Conservation (phyloP, 768 basidiomycete genomes). For the Russula ochroleuca region DNA sequence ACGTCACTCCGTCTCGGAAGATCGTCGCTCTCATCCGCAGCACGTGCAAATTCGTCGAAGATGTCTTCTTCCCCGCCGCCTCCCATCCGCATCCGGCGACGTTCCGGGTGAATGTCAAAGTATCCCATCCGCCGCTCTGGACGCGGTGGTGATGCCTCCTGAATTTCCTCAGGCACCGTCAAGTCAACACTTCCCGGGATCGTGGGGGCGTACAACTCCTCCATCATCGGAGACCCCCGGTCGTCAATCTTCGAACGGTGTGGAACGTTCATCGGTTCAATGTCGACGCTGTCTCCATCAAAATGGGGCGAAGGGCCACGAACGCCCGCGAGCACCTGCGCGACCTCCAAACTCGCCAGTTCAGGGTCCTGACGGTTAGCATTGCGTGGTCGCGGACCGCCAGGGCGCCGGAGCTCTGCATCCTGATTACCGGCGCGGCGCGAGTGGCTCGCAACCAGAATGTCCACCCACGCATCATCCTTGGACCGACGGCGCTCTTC, state of each 20-base stretch:
- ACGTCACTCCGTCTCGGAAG: constrained; percentile 18
- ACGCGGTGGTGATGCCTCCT: constrained; percentile 23
- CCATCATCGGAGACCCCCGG: neutral
- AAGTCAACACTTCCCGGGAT: neutral
- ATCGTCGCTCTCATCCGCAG: constrained; percentile 29
- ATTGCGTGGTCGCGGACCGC: constrained; percentile 33
- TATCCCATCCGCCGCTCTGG: constrained; percentile 49
- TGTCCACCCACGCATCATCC: constrained; percentile 87
- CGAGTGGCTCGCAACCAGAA: constrained; percentile 58
- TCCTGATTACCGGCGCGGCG: constrained; percentile 57
- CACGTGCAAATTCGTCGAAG: constrained; percentile 17
- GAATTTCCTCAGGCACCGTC: constrained; percentile 28
- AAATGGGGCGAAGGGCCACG: constrained; percentile 40
- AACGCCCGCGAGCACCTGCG: constrained; percentile 61
- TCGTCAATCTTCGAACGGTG: constrained; percentile 19
- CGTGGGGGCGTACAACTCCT: constrained; percentile 15
- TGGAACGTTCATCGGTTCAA: constrained; percentile 28
- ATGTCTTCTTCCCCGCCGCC: neutral
- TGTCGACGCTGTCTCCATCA: constrained; percentile 35
- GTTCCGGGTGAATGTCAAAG: constrained; percentile 76
- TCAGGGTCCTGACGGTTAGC: constrained; percentile 57
- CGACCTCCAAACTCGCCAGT: constrained; percentile 67
- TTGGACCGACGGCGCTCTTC: constrained; percentile 41
- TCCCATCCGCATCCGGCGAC: constrained; percentile 38
- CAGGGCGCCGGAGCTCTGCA: constrained; percentile 35